Evolutionary conservation across 768 basidiomycete genomes (phyloP).

Genomic region (Coprinopsis sp.): DNA sequence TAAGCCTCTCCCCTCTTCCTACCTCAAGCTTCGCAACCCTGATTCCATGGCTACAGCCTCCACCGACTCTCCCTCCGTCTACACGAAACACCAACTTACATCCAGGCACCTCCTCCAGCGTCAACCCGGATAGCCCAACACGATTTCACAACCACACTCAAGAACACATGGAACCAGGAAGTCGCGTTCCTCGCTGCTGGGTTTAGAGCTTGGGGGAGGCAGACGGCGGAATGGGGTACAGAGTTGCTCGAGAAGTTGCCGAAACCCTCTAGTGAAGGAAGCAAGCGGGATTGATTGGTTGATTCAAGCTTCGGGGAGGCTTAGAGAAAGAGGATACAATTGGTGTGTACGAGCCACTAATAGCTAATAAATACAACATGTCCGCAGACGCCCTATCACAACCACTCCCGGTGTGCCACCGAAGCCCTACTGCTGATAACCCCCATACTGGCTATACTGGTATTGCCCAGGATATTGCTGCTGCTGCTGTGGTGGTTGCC

Average conservation of each 20-base stretch:
- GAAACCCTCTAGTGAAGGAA: not conserved
- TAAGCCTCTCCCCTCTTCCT: slow-evolving; percentile 23
- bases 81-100: slow-evolving; percentile 39
- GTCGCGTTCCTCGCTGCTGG: slow-evolving; percentile 41
- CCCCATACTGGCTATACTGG: slow-evolving; percentile 10
- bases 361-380: not conserved
- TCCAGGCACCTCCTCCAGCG: slow-evolving; percentile 51
- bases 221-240: slow-evolving; percentile 42
- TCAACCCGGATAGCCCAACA: slow-evolving; percentile 45
- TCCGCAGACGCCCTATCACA: slow-evolving; percentile 2
- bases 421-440: slow-evolving; percentile 23
- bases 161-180: slow-evolving; percentile 58
- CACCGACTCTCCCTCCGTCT: slow-evolving; percentile 48
- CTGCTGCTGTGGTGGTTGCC: slow-evolving; percentile 16
- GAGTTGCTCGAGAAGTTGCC: slow-evolving; percentile 24
- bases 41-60: slow-evolving; percentile 29
- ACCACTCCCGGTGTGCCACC: slow-evolving; percentile 11
- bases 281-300: not conserved
- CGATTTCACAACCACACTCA: slow-evolving; percentile 43
- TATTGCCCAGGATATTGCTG: slow-evolving; percentile 7
- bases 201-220: slow-evolving; percentile 42
- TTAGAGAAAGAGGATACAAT: not conserved
- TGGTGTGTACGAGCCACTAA: not conserved
- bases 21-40: not conserved
- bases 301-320: not conserved